These are phyloP conservation scores for Aspergillus sojae DNA, from an alignment of 2,329 filamentous ascomycete genomes.

Conservation along the genomic window DNA sequence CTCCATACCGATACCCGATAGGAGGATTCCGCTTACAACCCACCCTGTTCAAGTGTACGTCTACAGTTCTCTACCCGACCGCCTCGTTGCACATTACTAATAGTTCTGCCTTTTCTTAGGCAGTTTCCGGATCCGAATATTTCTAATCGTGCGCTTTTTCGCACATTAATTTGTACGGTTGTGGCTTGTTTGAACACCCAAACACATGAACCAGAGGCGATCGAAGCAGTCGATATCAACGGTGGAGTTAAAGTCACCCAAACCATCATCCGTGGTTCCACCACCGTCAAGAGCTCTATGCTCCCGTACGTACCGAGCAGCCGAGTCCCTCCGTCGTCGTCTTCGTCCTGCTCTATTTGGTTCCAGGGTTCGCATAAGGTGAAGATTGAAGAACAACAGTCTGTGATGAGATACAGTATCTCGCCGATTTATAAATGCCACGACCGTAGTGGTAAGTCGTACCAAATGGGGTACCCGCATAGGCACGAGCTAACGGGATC, in stretches of 20 bases:
- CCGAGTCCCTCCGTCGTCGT: rapidly evolving
- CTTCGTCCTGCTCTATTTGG: background rate
- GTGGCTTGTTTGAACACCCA: background rate
- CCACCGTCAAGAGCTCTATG: background rate
- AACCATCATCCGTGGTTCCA: background rate
- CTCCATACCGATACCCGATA: background rate
- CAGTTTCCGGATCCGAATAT: background rate
- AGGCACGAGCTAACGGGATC: background rate
- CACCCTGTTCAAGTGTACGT: background rate
- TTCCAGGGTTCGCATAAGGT: background rate
- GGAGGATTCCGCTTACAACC: background rate
- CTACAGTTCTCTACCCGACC: no score
- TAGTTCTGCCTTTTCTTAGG: background rate
- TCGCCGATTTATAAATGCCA: background rate
- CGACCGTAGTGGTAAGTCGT: background rate
- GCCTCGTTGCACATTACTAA: no score
- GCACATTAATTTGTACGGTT: background rate
- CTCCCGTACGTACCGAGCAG: background rate
- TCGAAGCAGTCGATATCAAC: background rate
- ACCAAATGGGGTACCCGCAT: rapidly evolving
- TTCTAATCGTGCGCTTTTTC: background rate
- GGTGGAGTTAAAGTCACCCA: background rate
- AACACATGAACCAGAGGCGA: background rate
- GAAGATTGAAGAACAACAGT: background rate
- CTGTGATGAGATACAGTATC: background rate